phyloP scores from a whole-genome alignment of 192 early-diverging fungal species.

The Gamsiella multidivaricata region DNA sequence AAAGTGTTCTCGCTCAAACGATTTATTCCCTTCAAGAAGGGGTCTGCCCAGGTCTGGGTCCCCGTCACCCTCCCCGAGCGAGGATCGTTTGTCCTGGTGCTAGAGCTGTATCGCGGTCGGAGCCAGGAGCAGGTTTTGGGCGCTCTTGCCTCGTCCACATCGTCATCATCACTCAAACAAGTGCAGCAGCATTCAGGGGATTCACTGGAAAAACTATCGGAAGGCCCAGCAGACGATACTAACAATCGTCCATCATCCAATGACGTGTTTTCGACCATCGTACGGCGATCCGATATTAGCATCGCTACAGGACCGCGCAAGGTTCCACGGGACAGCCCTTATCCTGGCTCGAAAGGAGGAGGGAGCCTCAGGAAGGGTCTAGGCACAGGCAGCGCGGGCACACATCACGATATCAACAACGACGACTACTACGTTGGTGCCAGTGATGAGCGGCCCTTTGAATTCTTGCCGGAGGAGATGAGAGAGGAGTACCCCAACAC shows the following conservation, averaged over 20 bases:
- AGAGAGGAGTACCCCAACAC: constrained; percentile 47
- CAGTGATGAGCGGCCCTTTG: constrained; percentile 6
- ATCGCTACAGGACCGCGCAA: constrained; percentile 11
- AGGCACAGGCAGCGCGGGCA: background rate
- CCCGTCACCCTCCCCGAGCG: constrained; percentile 20
- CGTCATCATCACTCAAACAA: background rate
- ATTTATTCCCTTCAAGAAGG: constrained; percentile 36
- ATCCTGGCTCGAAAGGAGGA: background rate
- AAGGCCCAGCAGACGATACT: background rate
- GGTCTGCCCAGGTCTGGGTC: constrained; percentile 28
- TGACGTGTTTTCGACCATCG: constrained; percentile 15
- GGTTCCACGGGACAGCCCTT: background rate
- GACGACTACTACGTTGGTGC: constrained; percentile 29
- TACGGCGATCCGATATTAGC: constrained; percentile 38
- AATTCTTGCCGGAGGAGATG: constrained; percentile 40
- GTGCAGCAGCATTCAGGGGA: background rate
- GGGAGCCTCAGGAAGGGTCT: background rate
- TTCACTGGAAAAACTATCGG: background rate
- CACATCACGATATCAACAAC: constrained; percentile 30
- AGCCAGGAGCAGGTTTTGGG: constrained; percentile 27
- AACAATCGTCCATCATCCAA: background rate
- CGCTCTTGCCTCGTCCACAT: background rate
- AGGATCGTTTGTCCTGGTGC: constrained; percentile 31
- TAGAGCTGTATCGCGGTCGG: constrained; percentile 42
- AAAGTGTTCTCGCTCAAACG: constrained; percentile 45